phyloP scores from a whole-genome alignment of 495 filamentous ascomycete species.

The Usnea hakonensis region DNA sequence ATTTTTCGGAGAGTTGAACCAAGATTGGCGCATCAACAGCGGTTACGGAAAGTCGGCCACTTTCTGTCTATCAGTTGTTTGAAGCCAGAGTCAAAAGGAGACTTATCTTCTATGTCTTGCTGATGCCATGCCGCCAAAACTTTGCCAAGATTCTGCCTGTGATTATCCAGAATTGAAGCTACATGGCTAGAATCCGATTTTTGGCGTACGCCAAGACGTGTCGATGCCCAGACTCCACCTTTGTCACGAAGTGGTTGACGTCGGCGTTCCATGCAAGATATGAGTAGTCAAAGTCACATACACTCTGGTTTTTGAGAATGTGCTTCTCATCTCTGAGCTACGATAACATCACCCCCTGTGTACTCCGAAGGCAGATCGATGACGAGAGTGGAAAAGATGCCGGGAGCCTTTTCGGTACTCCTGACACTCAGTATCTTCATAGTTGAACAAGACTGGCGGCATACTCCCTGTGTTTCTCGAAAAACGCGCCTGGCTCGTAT shows the following conservation, averaged over 20 bases:
- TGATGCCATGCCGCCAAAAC: too few relatives aligned
- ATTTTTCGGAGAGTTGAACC: too few relatives aligned
- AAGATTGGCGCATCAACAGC: too few relatives aligned
- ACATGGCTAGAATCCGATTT: conserved; percentile 9
- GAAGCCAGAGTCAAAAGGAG: too few relatives aligned
- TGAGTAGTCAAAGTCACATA: conserved; percentile 32
- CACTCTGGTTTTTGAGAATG: conserved; percentile 27
- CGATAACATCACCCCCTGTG: conserved; percentile 42
- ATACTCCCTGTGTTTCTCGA: conserved; percentile 44
- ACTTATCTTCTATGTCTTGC: too few relatives aligned
- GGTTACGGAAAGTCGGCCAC: too few relatives aligned
- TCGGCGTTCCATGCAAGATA: conserved; percentile 48
- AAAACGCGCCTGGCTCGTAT: conserved; percentile 49
- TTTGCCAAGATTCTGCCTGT: conserved; percentile 21
- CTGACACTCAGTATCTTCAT: background rate
- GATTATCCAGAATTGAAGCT: conserved; percentile 15
- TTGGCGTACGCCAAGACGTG: conserved; percentile 44
- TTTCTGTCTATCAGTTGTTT: too few relatives aligned
- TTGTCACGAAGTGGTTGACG: conserved; percentile 45
- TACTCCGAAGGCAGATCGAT: conserved; percentile 46
- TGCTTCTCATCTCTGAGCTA: conserved; percentile 35
- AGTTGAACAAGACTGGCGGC: background rate
- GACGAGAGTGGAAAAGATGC: conserved; percentile 52
- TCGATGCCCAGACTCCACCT: conserved; percentile 43
- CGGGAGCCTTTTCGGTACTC: conserved; percentile 42